Base-by-base conservation (phyloP, 306 rosid genomes). In the Pterocarpus macrocarpus region DNA sequence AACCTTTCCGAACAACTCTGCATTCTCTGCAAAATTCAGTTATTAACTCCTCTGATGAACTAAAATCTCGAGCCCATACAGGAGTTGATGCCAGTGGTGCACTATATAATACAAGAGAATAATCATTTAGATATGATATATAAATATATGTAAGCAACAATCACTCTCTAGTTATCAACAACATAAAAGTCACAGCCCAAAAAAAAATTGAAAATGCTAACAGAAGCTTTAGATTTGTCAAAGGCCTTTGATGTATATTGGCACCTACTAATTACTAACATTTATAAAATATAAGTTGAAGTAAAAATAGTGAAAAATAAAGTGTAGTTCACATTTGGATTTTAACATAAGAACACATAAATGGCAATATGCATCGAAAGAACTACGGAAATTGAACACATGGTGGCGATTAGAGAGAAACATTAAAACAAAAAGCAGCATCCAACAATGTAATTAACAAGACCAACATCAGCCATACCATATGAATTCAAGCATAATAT, bases 11-110 rank as follows among this genome's bases (percentile, higher is more conserved):
- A 65, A 95, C 98, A 84, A 95, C 88, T 88, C 99, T 84, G 89
- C 99, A 95, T 87, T 95, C 99, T 85, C 98, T 91, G 73, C 99
- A 95, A 90, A 95, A 95, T 73, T 95, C 97, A 81, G 98, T 90
- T 75, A 93, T 86, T 79, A 93, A 89, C 81, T 93, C 99, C 87
- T 95, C 96, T 7, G 98, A 83, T 43, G 99, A 90, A 88, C 82
- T 77, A 80, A 93, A 95, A n/a, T 95, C 97, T 30, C 98, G 90
- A 16, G 91, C 88, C 98, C 99, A 93, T 17, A 95, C 89, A 64
- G 99, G 97, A 74, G 90, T 93, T 56, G 99, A 91, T 9, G 89
- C 85, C 90, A 95, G 81, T 41, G 99, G 97, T 38, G 99, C 99
- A 86, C 99, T 93, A 71, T 36, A 76, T 52, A 69, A 79, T 66